Evolutionary conservation across 306 rosid species (phyloP), one percentile per base, ranked within the genome.

Genomic region (Adenanthera pavonina): DNA sequence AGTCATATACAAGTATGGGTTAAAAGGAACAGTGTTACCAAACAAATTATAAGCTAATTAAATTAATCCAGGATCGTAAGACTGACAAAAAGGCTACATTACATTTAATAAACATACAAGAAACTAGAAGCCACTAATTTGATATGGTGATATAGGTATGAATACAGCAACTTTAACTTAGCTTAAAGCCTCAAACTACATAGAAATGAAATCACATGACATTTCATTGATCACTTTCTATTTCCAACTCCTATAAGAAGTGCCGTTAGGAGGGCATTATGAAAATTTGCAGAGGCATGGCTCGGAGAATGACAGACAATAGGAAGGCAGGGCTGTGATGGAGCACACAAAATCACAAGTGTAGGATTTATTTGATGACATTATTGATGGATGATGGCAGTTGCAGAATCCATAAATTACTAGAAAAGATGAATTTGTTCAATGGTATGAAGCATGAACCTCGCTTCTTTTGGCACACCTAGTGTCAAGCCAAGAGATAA

Each of bases 401-500:
- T 51, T 4, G 51, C 33, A n/a, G 14, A 7, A 40, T 2, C 30
- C 12, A 38, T 33, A 40, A 17, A 67, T 8, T 3, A n/a, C 35
- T 8, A 72, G 25, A 72, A 14, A 73, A 64, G 72, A 43, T 40
- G 14, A 52, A 48, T 66, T 34, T 46, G 60, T 38, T 74, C 68
- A 60, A 35, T 57, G 34, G 68, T 30, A 53, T 16, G 69, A 46
- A 46, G 38, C 48, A 19, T 17, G 74, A 46, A 71, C 51, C 62
- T 80, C 80, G 72, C 48, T 71, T 44, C 72, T 41, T 12, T 44
- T 80, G 78, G 84, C 85, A 78, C 77, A 80, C 77, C 88, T 88
- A 30, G 67, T 74, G 82, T 94, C 95, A 51, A 94, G 91, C 95
- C 98, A 92, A 20, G 85, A 72, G 67, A 90, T 68, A 80, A 94